Percentiles rank a stretch among this genome's conserved stretches.
Evolutionary conservation across 257 asterid species (phyloP).

Genomic region (Gentiana straminea): DNA sequence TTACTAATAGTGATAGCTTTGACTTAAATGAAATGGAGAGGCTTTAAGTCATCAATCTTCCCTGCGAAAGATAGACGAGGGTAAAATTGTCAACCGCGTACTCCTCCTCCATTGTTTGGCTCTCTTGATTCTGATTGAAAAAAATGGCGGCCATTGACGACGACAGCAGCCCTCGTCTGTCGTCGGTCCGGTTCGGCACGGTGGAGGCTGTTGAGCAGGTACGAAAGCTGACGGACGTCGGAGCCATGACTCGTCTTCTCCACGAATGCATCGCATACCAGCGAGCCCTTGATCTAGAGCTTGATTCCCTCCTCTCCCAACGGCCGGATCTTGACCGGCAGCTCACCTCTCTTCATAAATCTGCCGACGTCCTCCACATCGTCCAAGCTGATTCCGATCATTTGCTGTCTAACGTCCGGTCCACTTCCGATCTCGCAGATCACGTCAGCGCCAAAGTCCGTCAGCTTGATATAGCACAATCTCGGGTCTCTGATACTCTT

Average conservation of each 20-base stretch:
- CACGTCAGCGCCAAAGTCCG: slow-evolving; percentile 79
- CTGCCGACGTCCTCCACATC: slow-evolving; percentile 57
- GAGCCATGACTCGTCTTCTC: slow-evolving; percentile 83
- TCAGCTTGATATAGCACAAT: slow-evolving; percentile 77
- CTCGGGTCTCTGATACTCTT: slow-evolving; percentile 78
- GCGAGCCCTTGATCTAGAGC: slow-evolving; percentile 66
- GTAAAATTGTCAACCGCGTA: no score
- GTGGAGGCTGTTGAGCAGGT: slow-evolving; percentile 53
- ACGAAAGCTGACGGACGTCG: slow-evolving; percentile 71
- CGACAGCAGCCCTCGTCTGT: slow-evolving; percentile 1
- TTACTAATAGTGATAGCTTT: no score
- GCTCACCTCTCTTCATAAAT: slow-evolving; percentile 57
- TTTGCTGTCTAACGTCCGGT: slow-evolving; percentile 61
- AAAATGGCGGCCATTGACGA: slow-evolving; percentile 8
- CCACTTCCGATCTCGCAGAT: slow-evolving; percentile 75
- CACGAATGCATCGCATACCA: slow-evolving; percentile 93
- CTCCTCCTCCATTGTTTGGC: no score
- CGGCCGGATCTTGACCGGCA: slow-evolving; percentile 72
- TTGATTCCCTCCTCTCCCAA: slow-evolving; percentile 63
- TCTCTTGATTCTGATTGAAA: no score
- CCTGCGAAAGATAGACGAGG: no score
- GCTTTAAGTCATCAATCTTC: no score
- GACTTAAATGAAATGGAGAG: no score
- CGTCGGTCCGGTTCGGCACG: slow-evolving; percentile 45
- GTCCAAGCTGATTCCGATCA: slow-evolving; percentile 62